These are phyloP conservation scores for Anthracocystis setariae DNA, from an alignment of 1,284 basidiomycete species.

Conservation along the genomic window DNA sequence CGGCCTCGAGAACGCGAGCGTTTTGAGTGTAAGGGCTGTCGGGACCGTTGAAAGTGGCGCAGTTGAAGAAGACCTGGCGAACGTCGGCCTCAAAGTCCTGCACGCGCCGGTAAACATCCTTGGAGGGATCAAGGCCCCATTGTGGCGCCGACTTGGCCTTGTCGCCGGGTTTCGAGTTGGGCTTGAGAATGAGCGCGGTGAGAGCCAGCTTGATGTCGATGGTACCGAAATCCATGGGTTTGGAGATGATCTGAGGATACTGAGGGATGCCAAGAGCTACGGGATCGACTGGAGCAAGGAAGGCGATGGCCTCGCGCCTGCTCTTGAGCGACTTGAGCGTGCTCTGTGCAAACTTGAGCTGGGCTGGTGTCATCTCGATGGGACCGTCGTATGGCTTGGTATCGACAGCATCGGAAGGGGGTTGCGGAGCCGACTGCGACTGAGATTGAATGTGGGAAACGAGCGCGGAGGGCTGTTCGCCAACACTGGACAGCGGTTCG, in stretches of 20 bases:
- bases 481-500: conserved; percentile 37
- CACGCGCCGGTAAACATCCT: conserved; percentile 54
- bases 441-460: conserved; percentile 24
- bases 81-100: conserved; percentile 62
- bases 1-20: conserved; percentile 82
- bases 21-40: conserved; percentile 83
- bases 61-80: conserved; percentile 82
- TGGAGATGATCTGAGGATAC: conserved; percentile 85
- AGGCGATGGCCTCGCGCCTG: conserved; percentile 82
- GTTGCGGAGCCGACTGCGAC: conserved; percentile 11
- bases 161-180: conserved; percentile 53
- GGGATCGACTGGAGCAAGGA: conserved; percentile 89
- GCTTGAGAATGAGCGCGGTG: conserved; percentile 56
- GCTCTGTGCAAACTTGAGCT: conserved; percentile 83
- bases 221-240: conserved; percentile 95
- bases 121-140: conserved; percentile 46
- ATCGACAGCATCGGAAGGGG: conserved; percentile 3
- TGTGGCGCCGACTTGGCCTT: conserved; percentile 58
- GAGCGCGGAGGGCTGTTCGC: conserved; percentile 24
- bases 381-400: conserved; percentile 35
- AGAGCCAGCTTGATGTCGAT: conserved; percentile 80
- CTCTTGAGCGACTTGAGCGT: conserved; percentile 87
- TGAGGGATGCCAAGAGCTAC: conserved; percentile 89
- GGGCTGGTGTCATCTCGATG: conserved; percentile 69
- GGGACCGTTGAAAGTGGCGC: conserved; percentile 86